phyloP scores from a whole-genome alignment of 345 rosid genomes.

The Eucalyptus polybractea region DNA sequence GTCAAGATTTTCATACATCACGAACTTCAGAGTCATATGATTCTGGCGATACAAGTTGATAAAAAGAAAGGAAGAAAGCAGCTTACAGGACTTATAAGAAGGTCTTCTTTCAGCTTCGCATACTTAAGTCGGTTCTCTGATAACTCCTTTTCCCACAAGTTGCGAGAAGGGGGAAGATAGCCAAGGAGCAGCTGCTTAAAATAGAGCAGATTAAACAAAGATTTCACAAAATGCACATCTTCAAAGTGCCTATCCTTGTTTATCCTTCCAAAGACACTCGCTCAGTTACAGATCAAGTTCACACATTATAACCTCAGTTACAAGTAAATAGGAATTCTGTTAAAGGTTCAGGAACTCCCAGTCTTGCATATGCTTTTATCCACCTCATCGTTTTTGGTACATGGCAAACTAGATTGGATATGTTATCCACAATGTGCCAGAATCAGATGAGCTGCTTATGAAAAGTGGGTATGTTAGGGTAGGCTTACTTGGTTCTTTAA shows the following conservation, averaged over 20 bases:
- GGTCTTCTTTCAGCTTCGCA: slow-evolving; percentile 48
- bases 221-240: not conserved
- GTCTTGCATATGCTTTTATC: not conserved
- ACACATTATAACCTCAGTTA: not conserved
- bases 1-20: slow-evolving; percentile 7
- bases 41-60: not conserved
- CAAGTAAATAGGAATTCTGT: not conserved
- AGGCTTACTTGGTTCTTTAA: not conserved
- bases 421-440: not conserved
- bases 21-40: not conserved
- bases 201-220: not conserved
- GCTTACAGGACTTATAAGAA: slow-evolving; percentile 66
- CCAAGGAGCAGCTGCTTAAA: slow-evolving; percentile 45
- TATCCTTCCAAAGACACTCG: not conserved
- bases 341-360: not conserved
- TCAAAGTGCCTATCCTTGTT: not conserved
- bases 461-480: not conserved
- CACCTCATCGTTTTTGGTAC: not conserved
- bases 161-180: slow-evolving; percentile 47
- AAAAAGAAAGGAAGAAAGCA: slow-evolving; percentile 4
- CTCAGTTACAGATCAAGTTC: not conserved
- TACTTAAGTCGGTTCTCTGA: slow-evolving; percentile 39
- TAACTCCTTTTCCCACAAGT: slow-evolving; percentile 54
- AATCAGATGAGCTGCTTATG: not conserved
- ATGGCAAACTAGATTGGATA: not conserved